Evolutionary conservation across 2,329 filamentous ascomycete genomes (phyloP).

Genomic region (Venturia carpophila): DNA sequence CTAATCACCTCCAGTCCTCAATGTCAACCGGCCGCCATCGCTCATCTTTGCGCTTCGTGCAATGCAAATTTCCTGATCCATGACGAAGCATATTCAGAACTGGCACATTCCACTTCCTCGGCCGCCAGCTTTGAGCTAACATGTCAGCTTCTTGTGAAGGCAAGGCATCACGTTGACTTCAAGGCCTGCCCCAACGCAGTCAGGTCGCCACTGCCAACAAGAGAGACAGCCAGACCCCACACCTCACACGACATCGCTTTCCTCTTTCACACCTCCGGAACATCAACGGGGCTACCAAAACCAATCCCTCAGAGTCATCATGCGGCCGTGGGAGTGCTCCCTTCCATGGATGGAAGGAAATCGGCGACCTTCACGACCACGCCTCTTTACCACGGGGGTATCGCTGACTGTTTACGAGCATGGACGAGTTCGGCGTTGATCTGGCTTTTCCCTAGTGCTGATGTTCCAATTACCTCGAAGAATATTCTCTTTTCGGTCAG

Average conservation of each 20-base stretch:
- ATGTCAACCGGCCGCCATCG: slow-evolving; percentile 39
- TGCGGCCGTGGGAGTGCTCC: slow-evolving; percentile 48
- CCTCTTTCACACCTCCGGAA: slow-evolving; percentile 57
- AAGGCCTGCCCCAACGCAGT: not conserved
- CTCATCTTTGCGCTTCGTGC: slow-evolving; percentile 45
- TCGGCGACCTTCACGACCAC: slow-evolving; percentile 56
- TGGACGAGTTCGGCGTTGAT: slow-evolving; percentile 54
- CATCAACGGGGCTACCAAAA: slow-evolving; percentile 55
- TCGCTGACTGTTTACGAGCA: slow-evolving; percentile 54
- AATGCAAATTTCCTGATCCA: slow-evolving; percentile 39
- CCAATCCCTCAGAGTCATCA: slow-evolving; percentile 53
- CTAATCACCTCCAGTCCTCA: slow-evolving; percentile 36
- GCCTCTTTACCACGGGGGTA: slow-evolving; percentile 57
- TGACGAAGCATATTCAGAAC: slow-evolving; percentile 34
- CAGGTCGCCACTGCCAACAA: not conserved
- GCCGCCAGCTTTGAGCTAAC: slow-evolving; percentile 10
- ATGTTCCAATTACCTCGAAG: slow-evolving; percentile 47
- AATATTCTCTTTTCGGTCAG: slow-evolving; percentile 46
- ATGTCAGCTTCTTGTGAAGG: not conserved
- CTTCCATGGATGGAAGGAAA: slow-evolving; percentile 35
- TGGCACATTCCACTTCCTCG: slow-evolving; percentile 26
- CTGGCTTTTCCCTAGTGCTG: slow-evolving; percentile 54
- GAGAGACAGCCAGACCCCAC: slow-evolving; percentile 9
- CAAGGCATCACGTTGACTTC: not conserved
- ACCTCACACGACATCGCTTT: slow-evolving; percentile 33